Percentiles rank a stretch among this genome's conserved stretches.
phyloP scores from a whole-genome alignment of 108 stramenopile genomes.

The Stephanodiscus minutulus region DNA sequence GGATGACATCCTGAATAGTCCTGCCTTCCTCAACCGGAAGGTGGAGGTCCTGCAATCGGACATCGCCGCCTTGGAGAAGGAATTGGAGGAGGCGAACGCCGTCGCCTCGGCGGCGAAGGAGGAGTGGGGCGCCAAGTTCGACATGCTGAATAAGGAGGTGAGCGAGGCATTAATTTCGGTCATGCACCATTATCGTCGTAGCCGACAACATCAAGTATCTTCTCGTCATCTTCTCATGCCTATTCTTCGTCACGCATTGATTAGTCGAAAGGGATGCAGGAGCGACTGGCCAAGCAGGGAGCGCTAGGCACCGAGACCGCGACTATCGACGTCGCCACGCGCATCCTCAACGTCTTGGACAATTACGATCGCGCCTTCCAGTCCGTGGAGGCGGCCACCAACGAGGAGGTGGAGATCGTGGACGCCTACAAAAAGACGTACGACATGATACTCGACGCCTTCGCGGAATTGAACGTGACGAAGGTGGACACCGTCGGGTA shows the following conservation, averaged over 20 bases:
- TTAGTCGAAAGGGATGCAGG: constrained; percentile 52
- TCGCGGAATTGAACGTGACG: constrained; percentile 80
- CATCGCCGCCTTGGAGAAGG: constrained; percentile 57
- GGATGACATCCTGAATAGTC: constrained; percentile 79
- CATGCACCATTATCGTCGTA: background rate
- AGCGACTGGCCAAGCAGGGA: constrained; percentile 66
- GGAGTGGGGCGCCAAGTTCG: constrained; percentile 84
- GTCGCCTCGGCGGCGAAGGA: constrained; percentile 62
- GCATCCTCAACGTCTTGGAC: constrained; percentile 73
- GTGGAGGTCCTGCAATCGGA: constrained; percentile 80
- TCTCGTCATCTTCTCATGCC: background rate
- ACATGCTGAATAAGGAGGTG: constrained; percentile 64
- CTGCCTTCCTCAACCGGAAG: constrained; percentile 83
- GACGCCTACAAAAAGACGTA: constrained; percentile 75
- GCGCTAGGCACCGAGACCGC: constrained; percentile 57
- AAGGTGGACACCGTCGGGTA: constrained; percentile 79
- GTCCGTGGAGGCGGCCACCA: constrained; percentile 59
- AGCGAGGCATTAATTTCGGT: constrained; percentile 22
- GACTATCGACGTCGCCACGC: constrained; percentile 58
- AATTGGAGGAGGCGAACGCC: constrained; percentile 62
- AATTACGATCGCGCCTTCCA: constrained; percentile 86
- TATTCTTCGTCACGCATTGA: background rate
- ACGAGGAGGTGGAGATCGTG: constrained; percentile 75
- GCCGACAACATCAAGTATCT: background rate
- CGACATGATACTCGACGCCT: constrained; percentile 61